These are phyloP conservation scores for Hysterangium stoloniferum DNA, from an alignment of 768 basidiomycete genomes.

Conservation along the genomic window DNA sequence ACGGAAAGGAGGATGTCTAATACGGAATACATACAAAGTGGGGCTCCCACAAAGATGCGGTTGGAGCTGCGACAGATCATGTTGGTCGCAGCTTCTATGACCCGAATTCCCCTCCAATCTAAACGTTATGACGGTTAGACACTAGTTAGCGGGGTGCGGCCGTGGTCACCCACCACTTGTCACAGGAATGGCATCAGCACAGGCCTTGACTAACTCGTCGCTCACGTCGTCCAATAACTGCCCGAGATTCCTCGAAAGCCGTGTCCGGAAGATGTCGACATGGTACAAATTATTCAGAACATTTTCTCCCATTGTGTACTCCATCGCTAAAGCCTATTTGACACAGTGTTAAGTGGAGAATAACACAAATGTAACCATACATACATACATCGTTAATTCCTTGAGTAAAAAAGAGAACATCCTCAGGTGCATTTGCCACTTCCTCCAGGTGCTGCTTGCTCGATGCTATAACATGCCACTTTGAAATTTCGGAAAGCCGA, in stretches of 20 bases:
- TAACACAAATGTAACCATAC: neutral
- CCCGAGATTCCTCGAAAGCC: constrained; percentile 6
- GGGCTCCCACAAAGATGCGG: constrained; percentile 43
- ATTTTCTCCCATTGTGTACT: constrained; percentile 2
- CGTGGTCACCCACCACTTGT: neutral
- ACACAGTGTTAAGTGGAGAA: neutral
- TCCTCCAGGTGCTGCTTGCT: constrained; percentile 19
- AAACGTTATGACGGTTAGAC: too few species aligned
- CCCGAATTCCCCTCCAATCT: too few species aligned
- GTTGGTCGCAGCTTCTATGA: too few species aligned
- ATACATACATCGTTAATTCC: neutral
- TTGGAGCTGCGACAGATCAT: constrained; percentile 35
- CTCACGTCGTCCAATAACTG: neutral
- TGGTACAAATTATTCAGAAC: constrained; percentile 5
- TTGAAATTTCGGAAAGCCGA: constrained; percentile 15
- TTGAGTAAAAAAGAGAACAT: constrained; percentile 14
- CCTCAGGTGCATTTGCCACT: constrained; percentile 17
- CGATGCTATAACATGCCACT: constrained; percentile 17
- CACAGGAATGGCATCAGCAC: constrained; percentile 3
- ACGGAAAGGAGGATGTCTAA: too few species aligned
- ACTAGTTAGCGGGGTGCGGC: too few species aligned
- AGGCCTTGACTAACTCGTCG: constrained; percentile 6
- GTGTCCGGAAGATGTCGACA: neutral
- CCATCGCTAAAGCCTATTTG: constrained; percentile 25
- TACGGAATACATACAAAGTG: constrained; percentile 31